Evolutionary conservation across 805 yeast species (phyloP).

Genomic region (Lipomyces starkeyi): DNA sequence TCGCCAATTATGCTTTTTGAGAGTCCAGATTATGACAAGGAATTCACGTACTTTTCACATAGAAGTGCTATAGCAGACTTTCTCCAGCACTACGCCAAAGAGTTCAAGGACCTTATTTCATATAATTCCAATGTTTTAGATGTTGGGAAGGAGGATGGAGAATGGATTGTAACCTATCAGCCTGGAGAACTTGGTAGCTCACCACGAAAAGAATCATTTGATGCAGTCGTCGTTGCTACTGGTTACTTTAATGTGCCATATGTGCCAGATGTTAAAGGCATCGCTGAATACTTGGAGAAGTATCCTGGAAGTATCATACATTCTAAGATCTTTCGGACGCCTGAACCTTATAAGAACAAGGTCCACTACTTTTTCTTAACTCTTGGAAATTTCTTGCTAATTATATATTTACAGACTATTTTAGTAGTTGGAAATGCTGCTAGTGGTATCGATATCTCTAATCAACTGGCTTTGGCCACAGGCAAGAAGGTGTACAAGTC

Average conservation of each 20-base stretch:
- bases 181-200: not conserved
- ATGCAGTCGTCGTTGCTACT: constrained; percentile 66
- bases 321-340: constrained; percentile 60
- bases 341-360: constrained; percentile 53
- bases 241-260: constrained; percentile 71
- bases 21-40: constrained; percentile 53
- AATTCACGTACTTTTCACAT: constrained; percentile 59
- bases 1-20: constrained; percentile 69
- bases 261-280: constrained; percentile 62
- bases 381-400: not conserved
- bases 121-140: constrained; percentile 58
- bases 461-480: constrained; percentile 58
- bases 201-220: constrained; percentile 48
- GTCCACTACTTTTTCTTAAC: constrained; percentile 47
- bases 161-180: constrained; percentile 54
- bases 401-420: constrained; percentile 46
- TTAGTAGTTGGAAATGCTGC: constrained; percentile 79
- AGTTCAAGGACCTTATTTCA: constrained; percentile 50
- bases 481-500: constrained; percentile 56
- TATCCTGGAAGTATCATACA: constrained; percentile 60
- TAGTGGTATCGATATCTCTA: constrained; percentile 75
- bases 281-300: constrained; percentile 53
- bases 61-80: constrained; percentile 68
- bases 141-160: constrained; percentile 46
- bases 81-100: constrained; percentile 59